Conservation (phyloP, 1,284 basidiomycete genomes). For the Vanrija humicola region DNA sequence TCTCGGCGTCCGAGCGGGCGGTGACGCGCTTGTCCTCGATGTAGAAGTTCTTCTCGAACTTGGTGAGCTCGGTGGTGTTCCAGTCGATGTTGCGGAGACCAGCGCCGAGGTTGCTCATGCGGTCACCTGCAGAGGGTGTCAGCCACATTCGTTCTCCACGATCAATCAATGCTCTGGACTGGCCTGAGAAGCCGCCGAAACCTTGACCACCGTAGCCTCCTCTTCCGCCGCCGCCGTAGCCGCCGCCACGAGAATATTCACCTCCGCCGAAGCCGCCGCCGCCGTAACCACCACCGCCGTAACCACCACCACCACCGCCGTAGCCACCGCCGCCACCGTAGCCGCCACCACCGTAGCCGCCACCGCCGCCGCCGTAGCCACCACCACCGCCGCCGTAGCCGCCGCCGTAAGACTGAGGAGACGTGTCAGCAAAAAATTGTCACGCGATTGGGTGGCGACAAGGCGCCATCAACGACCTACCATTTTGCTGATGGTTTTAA, state of each 20-base stretch:
- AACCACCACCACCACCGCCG: slow-evolving; percentile 44
- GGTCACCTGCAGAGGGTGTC: slow-evolving; percentile 54
- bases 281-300: slow-evolving; percentile 45
- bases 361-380: slow-evolving; percentile 27
- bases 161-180: slow-evolving; percentile 30
- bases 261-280: slow-evolving; percentile 23
- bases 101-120: slow-evolving; percentile 78
- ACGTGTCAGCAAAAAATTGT: not conserved
- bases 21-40: slow-evolving; percentile 84
- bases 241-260: slow-evolving; percentile 11
- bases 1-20: slow-evolving; percentile 73
- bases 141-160: slow-evolving; percentile 15
- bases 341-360: slow-evolving; percentile 16
- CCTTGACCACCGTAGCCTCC: slow-evolving; percentile 56
- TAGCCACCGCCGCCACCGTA: slow-evolving; percentile 31
- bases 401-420: slow-evolving; percentile 34
- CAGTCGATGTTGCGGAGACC: slow-evolving; percentile 84
- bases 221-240: slow-evolving; percentile 37
- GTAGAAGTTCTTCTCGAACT: slow-evolving; percentile 84
- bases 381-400: slow-evolving; percentile 29
- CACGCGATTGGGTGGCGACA: slow-evolving; percentile 1
- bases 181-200: slow-evolving; percentile 31
- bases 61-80: slow-evolving; percentile 64
- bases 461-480: not conserved
- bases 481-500: slow-evolving; percentile 9